Percentiles rank a stretch among this genome's conserved stretches.
Conservation (phyloP, 495 filamentous ascomycete species). For the Penicillium coffeae region DNA sequence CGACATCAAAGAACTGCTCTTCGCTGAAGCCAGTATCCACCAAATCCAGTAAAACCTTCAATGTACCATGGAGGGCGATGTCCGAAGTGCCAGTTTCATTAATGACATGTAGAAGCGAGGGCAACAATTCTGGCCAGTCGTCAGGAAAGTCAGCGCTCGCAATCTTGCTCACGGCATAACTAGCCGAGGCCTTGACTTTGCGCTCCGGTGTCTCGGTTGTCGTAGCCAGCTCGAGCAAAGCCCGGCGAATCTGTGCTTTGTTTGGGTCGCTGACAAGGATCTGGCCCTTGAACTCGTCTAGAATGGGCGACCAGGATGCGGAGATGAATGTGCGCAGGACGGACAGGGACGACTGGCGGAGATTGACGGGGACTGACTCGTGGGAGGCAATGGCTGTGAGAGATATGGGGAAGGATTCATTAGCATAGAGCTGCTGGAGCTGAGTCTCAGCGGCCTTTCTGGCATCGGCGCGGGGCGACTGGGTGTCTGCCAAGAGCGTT, state of each 20-base stretch:
- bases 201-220: constrained; percentile 64
- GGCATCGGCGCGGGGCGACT: constrained; percentile 61
- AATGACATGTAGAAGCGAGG: constrained; percentile 73
- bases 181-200: constrained; percentile 80
- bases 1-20: constrained; percentile 87
- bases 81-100: constrained; percentile 60
- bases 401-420: constrained; percentile 68
- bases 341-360: constrained; percentile 79
- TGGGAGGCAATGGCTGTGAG: constrained; percentile 77
- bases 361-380: constrained; percentile 59
- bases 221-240: constrained; percentile 73
- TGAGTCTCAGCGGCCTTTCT: constrained; percentile 78
- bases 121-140: constrained; percentile 84
- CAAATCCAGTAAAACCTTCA: constrained; percentile 82
- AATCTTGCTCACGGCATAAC: constrained; percentile 93
- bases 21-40: constrained; percentile 91
- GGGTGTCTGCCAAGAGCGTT: constrained; percentile 74
- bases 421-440: constrained; percentile 60
- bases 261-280: constrained; percentile 56
- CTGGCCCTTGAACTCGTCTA: constrained; percentile 67
- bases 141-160: constrained; percentile 91
- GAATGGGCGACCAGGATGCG: constrained; percentile 66
- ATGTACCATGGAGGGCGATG: constrained; percentile 77
- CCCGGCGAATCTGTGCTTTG: constrained; percentile 67
- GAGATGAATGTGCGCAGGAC: constrained; percentile 78